phyloP scores from a whole-genome alignment of 2,329 filamentous ascomycete genomes.

The Exophiala oligosperma region DNA sequence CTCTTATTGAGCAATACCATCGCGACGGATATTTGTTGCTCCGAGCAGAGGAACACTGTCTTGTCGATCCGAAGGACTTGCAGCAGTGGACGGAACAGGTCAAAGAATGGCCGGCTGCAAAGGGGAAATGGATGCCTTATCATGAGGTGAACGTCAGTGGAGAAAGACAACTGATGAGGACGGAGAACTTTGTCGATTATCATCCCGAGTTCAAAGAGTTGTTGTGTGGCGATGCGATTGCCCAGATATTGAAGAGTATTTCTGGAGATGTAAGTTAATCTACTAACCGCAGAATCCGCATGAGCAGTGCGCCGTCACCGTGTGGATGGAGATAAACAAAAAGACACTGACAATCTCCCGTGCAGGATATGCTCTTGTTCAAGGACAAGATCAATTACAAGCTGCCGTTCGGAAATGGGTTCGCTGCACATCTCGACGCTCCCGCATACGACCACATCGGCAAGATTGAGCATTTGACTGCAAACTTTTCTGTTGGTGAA shows the following conservation, averaged over 20 bases:
- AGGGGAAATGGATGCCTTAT: conserved; percentile 37
- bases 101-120: conserved; percentile 32
- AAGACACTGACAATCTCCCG: neutral
- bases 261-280: conserved; percentile 30
- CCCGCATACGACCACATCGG: conserved; percentile 40
- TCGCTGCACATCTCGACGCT: conserved; percentile 37
- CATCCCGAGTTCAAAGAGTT: conserved; percentile 32
- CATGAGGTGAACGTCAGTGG: conserved; percentile 36
- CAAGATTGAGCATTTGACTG: conserved; percentile 38
- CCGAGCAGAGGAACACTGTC: conserved; percentile 30
- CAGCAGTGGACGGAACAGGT: conserved; percentile 33
- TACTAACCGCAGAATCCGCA: neutral
- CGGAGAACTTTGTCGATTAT: conserved; percentile 37
- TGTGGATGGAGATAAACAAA: too few species aligned
- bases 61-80: conserved; percentile 30
- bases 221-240: conserved; percentile 31
- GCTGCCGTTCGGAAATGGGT: conserved; percentile 36
- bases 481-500: conserved; percentile 36
- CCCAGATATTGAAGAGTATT: conserved; percentile 32
- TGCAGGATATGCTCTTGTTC: conserved; percentile 37
- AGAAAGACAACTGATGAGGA: conserved; percentile 36
- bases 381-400: conserved; percentile 43
- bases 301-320: neutral
- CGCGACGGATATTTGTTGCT: conserved; percentile 33
- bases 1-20: conserved; percentile 30